Conservation (phyloP, 129 eudicot species). For the Flaveria ramosissima region DNA sequence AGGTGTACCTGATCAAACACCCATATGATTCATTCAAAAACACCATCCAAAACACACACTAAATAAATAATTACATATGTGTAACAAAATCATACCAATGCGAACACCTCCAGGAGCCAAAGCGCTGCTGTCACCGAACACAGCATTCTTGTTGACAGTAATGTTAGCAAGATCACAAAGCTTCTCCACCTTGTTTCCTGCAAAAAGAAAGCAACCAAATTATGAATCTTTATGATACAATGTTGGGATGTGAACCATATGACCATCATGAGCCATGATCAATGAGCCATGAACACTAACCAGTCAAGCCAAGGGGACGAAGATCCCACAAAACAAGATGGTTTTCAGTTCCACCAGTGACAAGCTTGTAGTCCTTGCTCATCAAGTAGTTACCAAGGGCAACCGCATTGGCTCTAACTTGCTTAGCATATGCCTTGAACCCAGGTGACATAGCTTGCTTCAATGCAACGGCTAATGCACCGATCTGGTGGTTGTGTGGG, state of each 20-base stretch:
- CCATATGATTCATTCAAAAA: not conserved
- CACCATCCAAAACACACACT: not conserved
- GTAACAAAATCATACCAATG: conserved; percentile 49
- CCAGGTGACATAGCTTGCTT: conserved; percentile 87
- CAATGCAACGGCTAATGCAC: conserved; percentile 92
- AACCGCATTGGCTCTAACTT: conserved; percentile 94
- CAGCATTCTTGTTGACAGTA: conserved; percentile 91
- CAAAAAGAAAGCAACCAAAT: not conserved
- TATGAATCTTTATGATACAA: not conserved
- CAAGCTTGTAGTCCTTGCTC: conserved; percentile 81
- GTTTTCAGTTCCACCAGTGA: conserved; percentile 95
- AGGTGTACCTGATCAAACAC: conserved; percentile 60
- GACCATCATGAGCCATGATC: not conserved
- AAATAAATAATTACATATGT: too few species aligned
- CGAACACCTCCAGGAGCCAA: conserved; percentile 93
- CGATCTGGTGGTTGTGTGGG: conserved; percentile 98
- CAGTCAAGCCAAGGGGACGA: conserved; percentile 98
- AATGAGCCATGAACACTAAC: conserved; percentile 31
- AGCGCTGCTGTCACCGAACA: conserved; percentile 93
- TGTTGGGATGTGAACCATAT: not conserved
- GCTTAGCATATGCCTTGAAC: conserved; percentile 92
- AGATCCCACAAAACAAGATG: conserved; percentile 99
- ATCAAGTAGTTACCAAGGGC: conserved; percentile 86
- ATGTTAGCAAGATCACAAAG: conserved; percentile 81
- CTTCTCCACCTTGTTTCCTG: conserved; percentile 94